phyloP scores from a whole-genome alignment of 495 filamentous ascomycete genomes.

The Neurospora tetraspora region DNA sequence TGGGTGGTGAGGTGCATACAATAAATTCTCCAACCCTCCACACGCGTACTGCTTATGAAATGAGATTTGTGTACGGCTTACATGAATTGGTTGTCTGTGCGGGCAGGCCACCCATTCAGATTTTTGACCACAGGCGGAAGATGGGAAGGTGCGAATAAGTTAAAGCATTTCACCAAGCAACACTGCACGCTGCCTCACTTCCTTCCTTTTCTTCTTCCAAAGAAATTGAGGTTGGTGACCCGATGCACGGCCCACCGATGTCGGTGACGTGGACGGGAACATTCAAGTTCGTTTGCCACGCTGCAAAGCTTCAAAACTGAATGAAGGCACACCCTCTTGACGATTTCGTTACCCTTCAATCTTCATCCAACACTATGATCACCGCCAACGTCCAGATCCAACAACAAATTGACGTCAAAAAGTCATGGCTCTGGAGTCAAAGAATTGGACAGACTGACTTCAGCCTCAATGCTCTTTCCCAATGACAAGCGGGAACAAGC shows the following conservation, averaged over 20 bases:
- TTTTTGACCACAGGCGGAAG: neutral
- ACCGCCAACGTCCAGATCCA: neutral
- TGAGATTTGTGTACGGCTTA: neutral
- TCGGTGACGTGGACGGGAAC: too few relatives aligned
- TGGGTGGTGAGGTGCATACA: neutral
- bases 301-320: neutral
- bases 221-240: too few relatives aligned
- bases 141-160: neutral
- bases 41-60: too few relatives aligned
- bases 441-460: neutral
- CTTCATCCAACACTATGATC: neutral
- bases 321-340: neutral
- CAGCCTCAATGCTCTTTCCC: neutral
- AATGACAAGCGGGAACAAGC: neutral
- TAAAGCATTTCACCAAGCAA: neutral
- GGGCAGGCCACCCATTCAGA: too few relatives aligned
- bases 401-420: neutral
- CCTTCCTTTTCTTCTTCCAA: neutral
- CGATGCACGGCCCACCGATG: too few relatives aligned
- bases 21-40: neutral
- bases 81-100: neutral
- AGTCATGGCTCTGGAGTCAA: neutral
- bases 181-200: neutral
- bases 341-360: neutral
- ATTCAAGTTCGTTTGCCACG: neutral